Conservation (phyloP, 2,329 filamentous ascomycete species). For the Gnomoniopsis sp. region DNA sequence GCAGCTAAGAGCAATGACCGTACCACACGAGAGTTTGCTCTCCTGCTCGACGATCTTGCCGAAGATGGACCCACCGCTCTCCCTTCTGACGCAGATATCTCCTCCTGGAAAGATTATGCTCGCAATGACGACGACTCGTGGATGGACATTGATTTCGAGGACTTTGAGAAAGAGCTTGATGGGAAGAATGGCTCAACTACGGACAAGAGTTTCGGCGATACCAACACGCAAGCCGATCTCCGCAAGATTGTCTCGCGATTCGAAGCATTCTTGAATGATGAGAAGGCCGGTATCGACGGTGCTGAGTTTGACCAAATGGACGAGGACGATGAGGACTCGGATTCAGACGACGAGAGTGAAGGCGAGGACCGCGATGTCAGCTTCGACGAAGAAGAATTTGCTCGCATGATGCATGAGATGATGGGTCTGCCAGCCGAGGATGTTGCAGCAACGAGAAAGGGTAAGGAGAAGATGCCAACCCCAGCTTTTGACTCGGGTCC, state of each 20-base stretch:
- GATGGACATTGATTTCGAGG: conserved; percentile 87
- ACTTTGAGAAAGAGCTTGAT: conserved; percentile 79
- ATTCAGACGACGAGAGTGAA: conserved; percentile 46
- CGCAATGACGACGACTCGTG: conserved; percentile 83
- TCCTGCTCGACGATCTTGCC: conserved; percentile 72
- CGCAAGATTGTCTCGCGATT: conserved; percentile 93
- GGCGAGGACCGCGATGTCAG: conserved; percentile 72
- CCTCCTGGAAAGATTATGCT: conserved; percentile 57
- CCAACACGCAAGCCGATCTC: conserved; percentile 68
- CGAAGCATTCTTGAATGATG: conserved; percentile 85
- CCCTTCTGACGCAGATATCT: conserved; percentile 72
- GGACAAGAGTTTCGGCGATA: conserved; percentile 53
- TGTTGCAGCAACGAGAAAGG: neutral
- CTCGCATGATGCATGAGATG: conserved; percentile 87
- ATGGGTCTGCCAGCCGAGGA: conserved; percentile 58
- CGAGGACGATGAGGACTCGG: conserved; percentile 49
- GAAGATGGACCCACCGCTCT: conserved; percentile 65
- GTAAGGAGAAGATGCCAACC: conserved; percentile 4
- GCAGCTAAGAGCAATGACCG: conserved; percentile 66
- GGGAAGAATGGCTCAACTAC: conserved; percentile 38
- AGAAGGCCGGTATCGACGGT: conserved; percentile 75
- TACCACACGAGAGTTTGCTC: conserved; percentile 68
- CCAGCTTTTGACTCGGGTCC: neutral
- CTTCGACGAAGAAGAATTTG: conserved; percentile 82
- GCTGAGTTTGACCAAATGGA: conserved; percentile 72